Conservation (phyloP, 2,329 filamentous ascomycete genomes). For the Immersiporthe knoxdaviesiana region DNA sequence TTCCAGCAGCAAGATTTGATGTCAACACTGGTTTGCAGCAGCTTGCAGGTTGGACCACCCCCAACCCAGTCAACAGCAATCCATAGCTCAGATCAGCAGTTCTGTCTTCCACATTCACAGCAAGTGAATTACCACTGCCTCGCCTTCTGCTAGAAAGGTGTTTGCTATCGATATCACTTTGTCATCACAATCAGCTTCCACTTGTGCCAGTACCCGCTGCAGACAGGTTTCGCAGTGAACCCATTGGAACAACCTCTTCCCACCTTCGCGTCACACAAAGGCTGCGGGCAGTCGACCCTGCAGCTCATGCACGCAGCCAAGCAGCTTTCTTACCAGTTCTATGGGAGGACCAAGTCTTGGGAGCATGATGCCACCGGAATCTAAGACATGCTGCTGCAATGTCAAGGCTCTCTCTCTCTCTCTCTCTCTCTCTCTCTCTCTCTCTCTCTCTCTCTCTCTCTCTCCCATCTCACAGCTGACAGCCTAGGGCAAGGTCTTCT, state of each 20-base stretch:
- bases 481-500: neutral
- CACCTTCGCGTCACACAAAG: slow-evolving; percentile 23
- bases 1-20: neutral
- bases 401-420: too few species aligned
- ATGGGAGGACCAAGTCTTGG: slow-evolving; percentile 8
- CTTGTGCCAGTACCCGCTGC: slow-evolving; percentile 25
- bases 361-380: neutral
- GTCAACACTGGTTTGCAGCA: neutral
- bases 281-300: slow-evolving; percentile 29
- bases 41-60: neutral
- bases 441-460: too few species aligned
- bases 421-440: too few species aligned
- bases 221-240: slow-evolving; percentile 29
- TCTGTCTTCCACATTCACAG: neutral
- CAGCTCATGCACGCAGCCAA: slow-evolving; percentile 23
- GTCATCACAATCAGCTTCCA: slow-evolving; percentile 10
- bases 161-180: slow-evolving; percentile 21
- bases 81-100: neutral
- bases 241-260: slow-evolving; percentile 19
- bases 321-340: slow-evolving; percentile 16
- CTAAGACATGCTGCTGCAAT: slow-evolving; percentile 19
- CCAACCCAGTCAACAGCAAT: neutral
- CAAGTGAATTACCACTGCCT: neutral
- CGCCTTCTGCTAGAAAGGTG: slow-evolving; percentile 12
- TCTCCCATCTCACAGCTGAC: neutral